These are phyloP conservation scores for Beta macrorhiza DNA, from an alignment of 179 eudicot species.

Conservation along the genomic window DNA sequence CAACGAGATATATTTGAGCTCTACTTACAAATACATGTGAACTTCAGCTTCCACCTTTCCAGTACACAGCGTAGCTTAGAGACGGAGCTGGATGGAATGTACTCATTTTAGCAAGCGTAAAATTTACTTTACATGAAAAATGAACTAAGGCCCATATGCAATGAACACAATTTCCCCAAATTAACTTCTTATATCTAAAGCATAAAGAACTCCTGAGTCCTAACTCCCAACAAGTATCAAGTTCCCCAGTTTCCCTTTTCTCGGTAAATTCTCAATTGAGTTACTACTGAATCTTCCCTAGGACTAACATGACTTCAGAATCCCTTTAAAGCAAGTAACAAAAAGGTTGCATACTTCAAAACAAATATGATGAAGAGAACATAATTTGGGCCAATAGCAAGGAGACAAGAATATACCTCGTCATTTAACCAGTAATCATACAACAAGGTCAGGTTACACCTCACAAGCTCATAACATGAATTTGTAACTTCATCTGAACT, in stretches of 20 bases:
- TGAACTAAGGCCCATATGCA: background rate
- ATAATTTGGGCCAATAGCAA: background rate
- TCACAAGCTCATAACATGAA: slow-evolving; percentile 50
- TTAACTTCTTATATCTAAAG: background rate
- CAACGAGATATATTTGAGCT: background rate
- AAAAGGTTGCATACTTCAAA: background rate
- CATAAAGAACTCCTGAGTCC: background rate
- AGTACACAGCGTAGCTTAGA: no score
- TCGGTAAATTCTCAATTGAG: background rate
- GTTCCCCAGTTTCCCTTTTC: background rate
- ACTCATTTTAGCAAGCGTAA: no score
- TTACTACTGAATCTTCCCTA: background rate
- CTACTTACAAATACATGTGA: background rate
- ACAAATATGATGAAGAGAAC: background rate
- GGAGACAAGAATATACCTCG: slow-evolving; percentile 45
- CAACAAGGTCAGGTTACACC: slow-evolving; percentile 60
- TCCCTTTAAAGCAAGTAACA: background rate
- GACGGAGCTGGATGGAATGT: no score
- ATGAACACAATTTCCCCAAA: background rate
- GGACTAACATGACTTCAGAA: background rate
- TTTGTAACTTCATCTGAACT: slow-evolving; percentile 28
- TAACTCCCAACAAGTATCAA: background rate
- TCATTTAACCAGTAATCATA: slow-evolving; percentile 68
- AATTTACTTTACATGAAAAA: no score
- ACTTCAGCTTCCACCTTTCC: no score